Conservation (phyloP, 2,329 filamentous ascomycete genomes). For the Lasiodiplodia hormozganensis region DNA sequence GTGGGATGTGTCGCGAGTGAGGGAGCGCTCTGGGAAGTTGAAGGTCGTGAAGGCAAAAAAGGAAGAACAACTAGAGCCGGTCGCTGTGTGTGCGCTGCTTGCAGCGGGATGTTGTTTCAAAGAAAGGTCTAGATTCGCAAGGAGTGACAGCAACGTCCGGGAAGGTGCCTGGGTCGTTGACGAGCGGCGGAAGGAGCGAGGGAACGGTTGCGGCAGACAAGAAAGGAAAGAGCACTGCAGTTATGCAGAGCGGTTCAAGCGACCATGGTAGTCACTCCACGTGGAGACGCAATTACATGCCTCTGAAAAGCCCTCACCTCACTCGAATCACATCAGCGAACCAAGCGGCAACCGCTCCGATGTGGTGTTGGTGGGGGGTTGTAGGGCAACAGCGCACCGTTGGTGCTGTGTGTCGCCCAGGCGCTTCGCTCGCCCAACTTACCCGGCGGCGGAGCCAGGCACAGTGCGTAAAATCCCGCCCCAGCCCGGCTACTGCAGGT, state of each 20-base stretch:
- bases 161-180: not conserved
- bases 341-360: constrained; percentile 6
- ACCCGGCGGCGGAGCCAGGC: constrained; percentile 2
- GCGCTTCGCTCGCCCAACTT: not conserved
- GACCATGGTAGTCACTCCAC: constrained; percentile 1
- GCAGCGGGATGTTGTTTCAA: not conserved
- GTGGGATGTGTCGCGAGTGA: not conserved
- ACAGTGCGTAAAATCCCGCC: constrained; percentile 3
- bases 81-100: constrained; percentile 9
- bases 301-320: not conserved
- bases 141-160: not conserved
- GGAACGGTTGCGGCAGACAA: constrained; percentile 4
- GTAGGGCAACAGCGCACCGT: constrained; percentile 10
- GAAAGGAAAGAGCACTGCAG: constrained; percentile 6
- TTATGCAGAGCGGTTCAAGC: not conserved
- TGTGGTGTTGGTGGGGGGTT: constrained; percentile 1
- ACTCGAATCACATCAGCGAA: not conserved
- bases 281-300: not conserved
- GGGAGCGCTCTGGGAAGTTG: not conserved
- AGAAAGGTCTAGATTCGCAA: constrained; percentile 9
- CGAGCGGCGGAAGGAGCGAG: not conserved
- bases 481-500: constrained; percentile 13
- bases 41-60: not conserved
- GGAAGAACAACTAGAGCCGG: not conserved
- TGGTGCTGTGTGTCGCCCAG: constrained; percentile 11